A percentile compares a stretch with the other conserved stretches of the same genome.
Evolutionary conservation across 768 basidiomycete species (phyloP).

Genomic region (Grammothele lineata): DNA sequence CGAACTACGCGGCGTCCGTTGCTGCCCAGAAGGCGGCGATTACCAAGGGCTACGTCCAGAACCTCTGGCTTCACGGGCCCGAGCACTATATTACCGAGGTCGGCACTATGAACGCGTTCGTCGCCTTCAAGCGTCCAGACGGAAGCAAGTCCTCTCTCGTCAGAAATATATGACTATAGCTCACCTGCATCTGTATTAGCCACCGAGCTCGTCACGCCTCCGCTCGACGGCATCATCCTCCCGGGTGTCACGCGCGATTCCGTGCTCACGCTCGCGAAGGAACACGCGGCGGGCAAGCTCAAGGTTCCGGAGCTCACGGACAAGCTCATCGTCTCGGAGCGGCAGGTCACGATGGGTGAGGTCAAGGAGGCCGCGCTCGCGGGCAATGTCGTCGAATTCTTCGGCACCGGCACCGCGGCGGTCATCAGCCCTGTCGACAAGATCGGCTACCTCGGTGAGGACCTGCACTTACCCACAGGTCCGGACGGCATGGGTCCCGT

Average conservation of each 20-base stretch:
- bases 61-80: slow-evolving; percentile 82
- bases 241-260: slow-evolving; percentile 69
- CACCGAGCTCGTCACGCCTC: slow-evolving; percentile 61
- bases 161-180: not conserved
- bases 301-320: slow-evolving; percentile 48
- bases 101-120: slow-evolving; percentile 92
- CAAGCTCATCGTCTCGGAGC: slow-evolving; percentile 58
- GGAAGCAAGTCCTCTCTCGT: slow-evolving; percentile 42
- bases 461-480: slow-evolving; percentile 52
- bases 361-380: slow-evolving; percentile 45
- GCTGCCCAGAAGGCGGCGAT: slow-evolving; percentile 80
- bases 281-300: slow-evolving; percentile 47
- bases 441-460: slow-evolving; percentile 56
- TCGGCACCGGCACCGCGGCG: slow-evolving; percentile 53
- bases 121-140: slow-evolving; percentile 67
- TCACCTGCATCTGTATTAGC: slow-evolving; percentile 24
- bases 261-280: slow-evolving; percentile 44
- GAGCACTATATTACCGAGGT: slow-evolving; percentile 57
- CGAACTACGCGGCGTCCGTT: slow-evolving; percentile 87
- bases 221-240: slow-evolving; percentile 61
- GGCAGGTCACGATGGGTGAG: slow-evolving; percentile 73
- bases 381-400: slow-evolving; percentile 46
- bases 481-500: slow-evolving; percentile 73
- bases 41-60: slow-evolving; percentile 76
- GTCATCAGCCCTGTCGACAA: slow-evolving; percentile 44